Evolutionary conservation across 202 grass and related monocot species (phyloP), one percentile per base, ranked within the genome.

Genomic region (Alloteropsis angusta): DNA sequence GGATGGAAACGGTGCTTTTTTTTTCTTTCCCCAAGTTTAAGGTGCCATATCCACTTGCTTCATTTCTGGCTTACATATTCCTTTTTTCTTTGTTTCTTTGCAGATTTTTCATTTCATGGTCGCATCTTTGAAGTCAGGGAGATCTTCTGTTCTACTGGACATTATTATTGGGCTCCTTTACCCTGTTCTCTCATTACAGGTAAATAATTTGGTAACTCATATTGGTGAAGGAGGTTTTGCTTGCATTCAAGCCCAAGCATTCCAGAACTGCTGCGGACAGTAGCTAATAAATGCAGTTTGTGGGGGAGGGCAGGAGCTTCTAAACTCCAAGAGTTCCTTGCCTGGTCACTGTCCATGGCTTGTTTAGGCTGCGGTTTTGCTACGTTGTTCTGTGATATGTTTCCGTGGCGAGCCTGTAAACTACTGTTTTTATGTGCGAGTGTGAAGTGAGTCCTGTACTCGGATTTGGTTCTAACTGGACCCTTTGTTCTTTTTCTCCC

Each of bases 71-170:
- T 77, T 50, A 83, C 36, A 22, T 25, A 16, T 69, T 84, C 17
- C 41, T 52, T 56, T 35, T 56, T 42, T 25, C 70, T 37, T 72
- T 49, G 17, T 77, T 65, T 70, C 23, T 77, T 81, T 82, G 50
- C 87, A 98, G 95, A 93, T 98, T 78, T 92, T 98, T 57, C 92
- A 98, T 85, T 98, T 98, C 77, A 67, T 93, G 63, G 87, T 98
- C 5, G 77, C 95, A 74, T 90, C 95, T 58, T 76, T 95, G 79
- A 95, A 90, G 62, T 95, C 92, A 77, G 95, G 92, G 71, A 90
- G 95, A 92, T 92, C 95, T 65, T 91, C 87, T 68, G 85, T 94
- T 82, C 85, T 98, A 60, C 72, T 95, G 13, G 95, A 98, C 71
- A 70, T 91, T 67, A 86, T 98, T 77, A 83, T 90, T 74, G 53